Conservation (phyloP, 2,329 filamentous ascomycete genomes). For the Sporothrix sp. region DNA sequence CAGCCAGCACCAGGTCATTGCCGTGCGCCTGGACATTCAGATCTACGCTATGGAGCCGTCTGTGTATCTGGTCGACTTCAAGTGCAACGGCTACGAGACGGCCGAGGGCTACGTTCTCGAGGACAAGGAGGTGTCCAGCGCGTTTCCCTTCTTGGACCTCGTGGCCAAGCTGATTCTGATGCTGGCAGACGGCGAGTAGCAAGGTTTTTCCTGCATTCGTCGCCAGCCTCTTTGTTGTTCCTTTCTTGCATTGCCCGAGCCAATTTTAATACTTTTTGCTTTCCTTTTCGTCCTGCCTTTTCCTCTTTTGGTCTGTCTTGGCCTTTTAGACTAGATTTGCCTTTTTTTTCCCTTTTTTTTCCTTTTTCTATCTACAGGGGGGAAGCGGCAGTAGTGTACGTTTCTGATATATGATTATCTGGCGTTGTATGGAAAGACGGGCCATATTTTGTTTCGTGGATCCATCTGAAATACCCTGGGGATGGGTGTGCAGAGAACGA, state of each 20-base stretch:
- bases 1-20: conserved; percentile 58
- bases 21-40: conserved; percentile 91
- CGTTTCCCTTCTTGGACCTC: conserved; percentile 92
- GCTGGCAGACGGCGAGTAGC: conserved; percentile 69
- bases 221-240: not conserved
- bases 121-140: conserved; percentile 90
- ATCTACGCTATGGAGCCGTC: conserved; percentile 88
- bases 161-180: conserved; percentile 88
- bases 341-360: not conserved
- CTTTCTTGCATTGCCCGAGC: not conserved
- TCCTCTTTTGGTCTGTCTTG: not conserved
- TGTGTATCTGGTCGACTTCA: conserved; percentile 96
- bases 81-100: conserved; percentile 92
- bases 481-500: no score
- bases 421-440: conserved; percentile 9
- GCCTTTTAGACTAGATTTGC: conserved; percentile 1
- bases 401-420: not conserved
- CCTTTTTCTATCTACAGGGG: not conserved
- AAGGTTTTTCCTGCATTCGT: no score
- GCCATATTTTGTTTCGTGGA: not conserved
- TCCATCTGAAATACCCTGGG: conserved; percentile 7
- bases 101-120: conserved; percentile 63
- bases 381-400: not conserved
- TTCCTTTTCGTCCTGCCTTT: not conserved
- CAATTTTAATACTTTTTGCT: not conserved